phyloP scores from a whole-genome alignment of 495 filamentous ascomycete genomes.

The Hyaloscypha bicolor region DNA sequence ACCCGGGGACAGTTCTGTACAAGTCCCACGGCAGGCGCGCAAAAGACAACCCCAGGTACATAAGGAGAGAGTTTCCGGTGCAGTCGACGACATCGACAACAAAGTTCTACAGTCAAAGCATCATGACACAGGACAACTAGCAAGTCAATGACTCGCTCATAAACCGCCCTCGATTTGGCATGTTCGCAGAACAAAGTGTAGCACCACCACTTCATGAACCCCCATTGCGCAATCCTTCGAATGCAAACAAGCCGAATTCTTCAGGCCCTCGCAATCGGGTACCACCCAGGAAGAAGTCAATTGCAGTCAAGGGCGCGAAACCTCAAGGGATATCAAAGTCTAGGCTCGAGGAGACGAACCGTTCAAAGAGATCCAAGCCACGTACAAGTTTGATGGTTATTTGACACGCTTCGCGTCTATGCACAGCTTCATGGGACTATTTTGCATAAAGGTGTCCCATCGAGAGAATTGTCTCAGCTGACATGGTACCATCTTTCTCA shows the following conservation, averaged over 20 bases:
- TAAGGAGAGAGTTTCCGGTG: not conserved
- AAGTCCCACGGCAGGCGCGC: not conserved
- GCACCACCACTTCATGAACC: not conserved
- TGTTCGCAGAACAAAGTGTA: slow-evolving; percentile 8
- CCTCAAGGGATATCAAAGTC: slow-evolving; percentile 22
- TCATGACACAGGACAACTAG: not conserved
- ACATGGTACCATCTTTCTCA: no score
- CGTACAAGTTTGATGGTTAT: slow-evolving; percentile 8
- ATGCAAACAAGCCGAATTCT: not conserved
- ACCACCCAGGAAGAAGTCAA: slow-evolving; percentile 8
- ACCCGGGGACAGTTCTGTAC: not conserved
- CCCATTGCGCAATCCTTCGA: not conserved
- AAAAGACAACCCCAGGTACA: not conserved
- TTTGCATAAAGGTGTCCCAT: no score
- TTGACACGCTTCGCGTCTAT: not conserved
- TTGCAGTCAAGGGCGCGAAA: not conserved
- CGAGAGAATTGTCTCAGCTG: no score
- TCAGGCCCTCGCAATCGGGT: not conserved
- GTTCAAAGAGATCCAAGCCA: slow-evolving; percentile 19
- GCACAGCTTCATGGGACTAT: not conserved
- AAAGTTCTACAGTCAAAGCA: not conserved
- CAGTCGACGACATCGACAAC: not conserved
- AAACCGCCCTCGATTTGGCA: slow-evolving; percentile 16
- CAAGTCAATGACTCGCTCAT: slow-evolving; percentile 14
- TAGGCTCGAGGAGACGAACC: slow-evolving; percentile 5